Evolutionary conservation across 2,329 filamentous ascomycete species (phyloP).

Genomic region (Pseudocercospora vitis): DNA sequence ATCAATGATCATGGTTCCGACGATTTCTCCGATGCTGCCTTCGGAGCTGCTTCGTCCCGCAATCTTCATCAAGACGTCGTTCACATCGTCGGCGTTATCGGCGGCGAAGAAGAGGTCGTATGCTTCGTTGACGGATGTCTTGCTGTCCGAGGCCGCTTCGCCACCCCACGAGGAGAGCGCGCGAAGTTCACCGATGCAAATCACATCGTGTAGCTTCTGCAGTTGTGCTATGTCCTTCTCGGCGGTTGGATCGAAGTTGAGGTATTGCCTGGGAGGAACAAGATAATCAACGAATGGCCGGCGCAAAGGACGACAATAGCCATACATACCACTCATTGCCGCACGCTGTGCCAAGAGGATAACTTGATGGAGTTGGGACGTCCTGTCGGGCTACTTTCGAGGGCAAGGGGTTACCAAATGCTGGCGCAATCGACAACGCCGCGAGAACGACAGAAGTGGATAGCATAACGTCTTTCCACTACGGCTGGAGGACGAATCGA

Average conservation of each 20-base stretch:
- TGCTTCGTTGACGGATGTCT: slow-evolving; percentile 8
- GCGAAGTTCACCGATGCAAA: slow-evolving; percentile 22
- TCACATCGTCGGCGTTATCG: slow-evolving; percentile 16
- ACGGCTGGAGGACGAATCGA: no score
- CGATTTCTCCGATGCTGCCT: slow-evolving; percentile 17
- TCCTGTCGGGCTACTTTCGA: slow-evolving; percentile 6
- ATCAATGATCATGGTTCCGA: slow-evolving; percentile 22
- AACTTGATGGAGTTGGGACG: slow-evolving; percentile 21
- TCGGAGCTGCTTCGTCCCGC: slow-evolving; percentile 17
- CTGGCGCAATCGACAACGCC: background rate
- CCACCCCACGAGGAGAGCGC: slow-evolving; percentile 15
- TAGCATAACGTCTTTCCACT: no score
- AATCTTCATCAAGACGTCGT: slow-evolving; percentile 17
- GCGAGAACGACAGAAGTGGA: background rate
- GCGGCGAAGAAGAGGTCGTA: slow-evolving; percentile 24
- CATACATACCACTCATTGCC: slow-evolving; percentile 26
- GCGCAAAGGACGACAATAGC: no score
- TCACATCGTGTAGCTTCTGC: slow-evolving; percentile 21
- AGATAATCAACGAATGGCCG: no score
- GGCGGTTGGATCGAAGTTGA: slow-evolving; percentile 24
- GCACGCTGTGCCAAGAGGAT: slow-evolving; percentile 23
- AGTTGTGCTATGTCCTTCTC: slow-evolving; percentile 19
- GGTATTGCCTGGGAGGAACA: no score
- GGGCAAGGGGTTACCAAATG: background rate
- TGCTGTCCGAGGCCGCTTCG: slow-evolving; percentile 9